These are phyloP conservation scores for Geum urbanum DNA, from an alignment of 306 rosid species.

Conservation along the genomic window DNA sequence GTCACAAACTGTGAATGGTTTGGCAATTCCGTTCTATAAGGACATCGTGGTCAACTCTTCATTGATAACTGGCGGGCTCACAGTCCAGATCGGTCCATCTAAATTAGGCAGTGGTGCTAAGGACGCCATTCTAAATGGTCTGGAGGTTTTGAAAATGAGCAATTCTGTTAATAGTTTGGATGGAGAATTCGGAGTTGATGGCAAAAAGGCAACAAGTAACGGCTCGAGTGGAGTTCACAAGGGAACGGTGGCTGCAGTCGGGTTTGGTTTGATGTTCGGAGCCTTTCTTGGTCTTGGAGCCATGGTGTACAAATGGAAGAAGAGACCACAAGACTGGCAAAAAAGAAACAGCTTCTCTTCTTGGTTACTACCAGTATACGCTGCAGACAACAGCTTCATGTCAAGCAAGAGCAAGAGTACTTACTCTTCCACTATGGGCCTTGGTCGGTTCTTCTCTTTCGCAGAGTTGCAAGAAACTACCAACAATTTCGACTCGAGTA, in stretches of 20 bases:
- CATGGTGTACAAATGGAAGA: slow-evolving; percentile 50
- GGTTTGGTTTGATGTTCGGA: slow-evolving; percentile 49
- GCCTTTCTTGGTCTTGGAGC: slow-evolving; percentile 54
- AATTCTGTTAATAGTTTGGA: slow-evolving; percentile 63
- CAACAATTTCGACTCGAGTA: slow-evolving; percentile 77
- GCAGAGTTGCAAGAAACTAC: slow-evolving; percentile 86
- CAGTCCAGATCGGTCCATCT: slow-evolving; percentile 35
- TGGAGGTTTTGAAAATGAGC: slow-evolving; percentile 81
- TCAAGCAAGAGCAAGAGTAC: slow-evolving; percentile 37
- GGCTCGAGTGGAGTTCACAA: slow-evolving; percentile 3
- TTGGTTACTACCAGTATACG: slow-evolving; percentile 48
- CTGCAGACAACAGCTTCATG: slow-evolving; percentile 38
- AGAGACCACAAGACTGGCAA: slow-evolving; percentile 52
- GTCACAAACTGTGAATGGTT: slow-evolving; percentile 33
- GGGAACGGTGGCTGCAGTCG: slow-evolving; percentile 46
- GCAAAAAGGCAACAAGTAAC: slow-evolving; percentile 14
- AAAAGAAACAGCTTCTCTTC: slow-evolving; percentile 55
- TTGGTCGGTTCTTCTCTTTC: slow-evolving; percentile 73
- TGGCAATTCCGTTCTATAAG: slow-evolving; percentile 63
- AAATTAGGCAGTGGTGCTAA: slow-evolving; percentile 19
- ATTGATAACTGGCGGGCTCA: slow-evolving; percentile 19
- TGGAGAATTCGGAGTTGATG: slow-evolving; percentile 56
- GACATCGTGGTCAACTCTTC: slow-evolving; percentile 68
- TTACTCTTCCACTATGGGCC: slow-evolving; percentile 50
- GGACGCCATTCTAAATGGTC: slow-evolving; percentile 74